Percentiles rank a stretch among this genome's conserved stretches.
These are phyloP conservation scores for Phyllosticta paracitricarpa DNA, from an alignment of 2,329 filamentous ascomycete genomes.

Conservation along the genomic window DNA sequence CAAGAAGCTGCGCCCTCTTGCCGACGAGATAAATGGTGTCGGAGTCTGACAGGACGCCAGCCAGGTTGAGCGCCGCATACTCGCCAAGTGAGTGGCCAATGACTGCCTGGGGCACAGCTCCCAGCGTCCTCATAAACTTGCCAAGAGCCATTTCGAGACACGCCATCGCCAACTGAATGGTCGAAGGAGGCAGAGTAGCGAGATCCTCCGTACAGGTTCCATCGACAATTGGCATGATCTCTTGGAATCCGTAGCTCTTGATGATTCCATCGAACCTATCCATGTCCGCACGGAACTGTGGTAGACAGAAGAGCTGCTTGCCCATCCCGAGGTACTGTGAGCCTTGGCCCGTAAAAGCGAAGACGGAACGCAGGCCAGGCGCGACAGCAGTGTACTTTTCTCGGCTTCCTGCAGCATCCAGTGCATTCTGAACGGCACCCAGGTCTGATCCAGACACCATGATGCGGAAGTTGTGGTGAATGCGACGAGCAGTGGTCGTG, in stretches of 20 bases:
- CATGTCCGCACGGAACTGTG: slow-evolving; percentile 23
- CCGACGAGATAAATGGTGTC: slow-evolving; percentile 29
- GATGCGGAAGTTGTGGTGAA: slow-evolving; percentile 16
- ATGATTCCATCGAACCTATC: slow-evolving; percentile 20
- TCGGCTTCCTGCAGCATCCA: neutral
- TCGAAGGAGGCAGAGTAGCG: slow-evolving; percentile 6
- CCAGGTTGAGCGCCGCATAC: slow-evolving; percentile 28
- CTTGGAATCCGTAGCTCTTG: slow-evolving; percentile 22
- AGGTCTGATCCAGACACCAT: neutral
- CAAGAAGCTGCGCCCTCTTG: slow-evolving; percentile 22
- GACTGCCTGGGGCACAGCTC: slow-evolving; percentile 12
- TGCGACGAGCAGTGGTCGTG: slow-evolving; percentile 18
- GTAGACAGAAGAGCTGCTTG: slow-evolving; percentile 13
- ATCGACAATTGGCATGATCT: slow-evolving; percentile 15
- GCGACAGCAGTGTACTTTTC: neutral
- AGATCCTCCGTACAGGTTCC: neutral
- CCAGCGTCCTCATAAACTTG: slow-evolving; percentile 11
- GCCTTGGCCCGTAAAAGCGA: slow-evolving; percentile 33
- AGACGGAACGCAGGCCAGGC: slow-evolving; percentile 12
- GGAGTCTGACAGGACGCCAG: slow-evolving; percentile 25
- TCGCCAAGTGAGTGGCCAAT: slow-evolving; percentile 27
- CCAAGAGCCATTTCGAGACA: slow-evolving; percentile 29
- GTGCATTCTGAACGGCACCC: neutral
- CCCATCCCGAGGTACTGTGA: slow-evolving; percentile 15
- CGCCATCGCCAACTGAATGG: slow-evolving; percentile 31